Percentiles rank a stretch among this genome's conserved stretches.
Evolutionary conservation across 148 eudicot genomes (phyloP).

Genomic region (Heliamphora exappendiculata): DNA sequence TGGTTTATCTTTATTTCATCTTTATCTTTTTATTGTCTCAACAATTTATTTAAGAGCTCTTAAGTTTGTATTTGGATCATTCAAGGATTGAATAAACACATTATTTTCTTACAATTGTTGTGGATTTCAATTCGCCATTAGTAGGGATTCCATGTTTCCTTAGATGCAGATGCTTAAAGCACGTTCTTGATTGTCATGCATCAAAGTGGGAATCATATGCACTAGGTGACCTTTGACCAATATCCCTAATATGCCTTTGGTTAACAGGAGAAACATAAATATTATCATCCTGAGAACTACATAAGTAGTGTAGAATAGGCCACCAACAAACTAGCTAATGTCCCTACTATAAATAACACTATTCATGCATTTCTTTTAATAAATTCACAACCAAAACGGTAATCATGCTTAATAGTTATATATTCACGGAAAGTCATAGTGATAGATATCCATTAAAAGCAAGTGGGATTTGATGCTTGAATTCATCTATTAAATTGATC

Average conservation of each 20-base stretch:
- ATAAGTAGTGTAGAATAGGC: neutral
- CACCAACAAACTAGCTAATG: neutral
- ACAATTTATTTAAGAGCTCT: too few relatives aligned
- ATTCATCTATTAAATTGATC: constrained; percentile 2
- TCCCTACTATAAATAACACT: neutral
- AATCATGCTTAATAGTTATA: neutral
- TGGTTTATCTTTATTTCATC: too few relatives aligned
- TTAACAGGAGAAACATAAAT: neutral
- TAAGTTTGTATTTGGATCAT: too few relatives aligned
- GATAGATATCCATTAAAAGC: neutral
- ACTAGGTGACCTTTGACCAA: neutral
- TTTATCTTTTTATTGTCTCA: too few relatives aligned
- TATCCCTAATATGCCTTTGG: neutral
- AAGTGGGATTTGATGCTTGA: neutral
- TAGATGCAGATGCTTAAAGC: too few relatives aligned
- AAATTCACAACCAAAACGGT: neutral
- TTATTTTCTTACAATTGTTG: too few relatives aligned
- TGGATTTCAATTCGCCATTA: too few relatives aligned
- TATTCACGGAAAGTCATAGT: neutral
- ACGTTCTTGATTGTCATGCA: too few relatives aligned
- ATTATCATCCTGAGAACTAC: neutral
- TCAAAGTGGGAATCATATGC: neutral
- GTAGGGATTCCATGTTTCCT: too few relatives aligned
- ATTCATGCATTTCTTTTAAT: neutral
- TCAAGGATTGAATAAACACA: too few relatives aligned